Evolutionary conservation across 441 rosid species (phyloP), one percentile per base, ranked within the genome.

Genomic region (Monsonia emarginata): DNA sequence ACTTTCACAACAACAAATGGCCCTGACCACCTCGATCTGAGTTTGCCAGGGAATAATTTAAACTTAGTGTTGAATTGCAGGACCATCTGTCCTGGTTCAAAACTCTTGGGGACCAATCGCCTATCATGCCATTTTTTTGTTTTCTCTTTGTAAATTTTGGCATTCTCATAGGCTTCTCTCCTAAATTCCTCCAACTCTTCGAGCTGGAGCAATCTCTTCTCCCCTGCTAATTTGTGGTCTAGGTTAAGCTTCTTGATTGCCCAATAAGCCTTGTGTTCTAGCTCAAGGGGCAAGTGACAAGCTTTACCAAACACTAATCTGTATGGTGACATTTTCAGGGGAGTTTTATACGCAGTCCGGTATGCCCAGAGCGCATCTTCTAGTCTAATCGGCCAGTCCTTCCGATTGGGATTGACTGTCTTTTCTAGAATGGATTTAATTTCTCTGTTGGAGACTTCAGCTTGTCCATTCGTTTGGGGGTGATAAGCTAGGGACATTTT

Each of bases 351-450:
- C 0, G 22, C 5, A 0, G 50, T 31, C 9, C 50, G 27, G 18
- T 52, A 65, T 8, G 69, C 69, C 69, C 69, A 65, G 0, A 65
- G 7, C 1, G 32, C 61, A 31, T 65, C 62, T 52, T 30, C 48
- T 6, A 65, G 48, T 27, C 31, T 18, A 0, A 0, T 11, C 0
- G 52, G 2, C 60, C 60, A 56, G 8, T 56, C 60, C 30, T 24
- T 56, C 0, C 11, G 5, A 1, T 1, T 2, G 3, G 28, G 21
- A 1, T 21, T 22, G 0, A 56, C 2, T 1, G 30, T 56, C 24
- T 22, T 56, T 14, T 56, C 30, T 14, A 56, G 9, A 1, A 24
- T 56, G 8, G 0, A 0, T 13, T 56, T 58, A 1, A 58, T 11
- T 27, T 58, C 18, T 18, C n/a, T 58, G 5, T 58, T 58, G 0